Conservation (phyloP, 2,329 filamentous ascomycete genomes). For the Diaporthe vaccinii region DNA sequence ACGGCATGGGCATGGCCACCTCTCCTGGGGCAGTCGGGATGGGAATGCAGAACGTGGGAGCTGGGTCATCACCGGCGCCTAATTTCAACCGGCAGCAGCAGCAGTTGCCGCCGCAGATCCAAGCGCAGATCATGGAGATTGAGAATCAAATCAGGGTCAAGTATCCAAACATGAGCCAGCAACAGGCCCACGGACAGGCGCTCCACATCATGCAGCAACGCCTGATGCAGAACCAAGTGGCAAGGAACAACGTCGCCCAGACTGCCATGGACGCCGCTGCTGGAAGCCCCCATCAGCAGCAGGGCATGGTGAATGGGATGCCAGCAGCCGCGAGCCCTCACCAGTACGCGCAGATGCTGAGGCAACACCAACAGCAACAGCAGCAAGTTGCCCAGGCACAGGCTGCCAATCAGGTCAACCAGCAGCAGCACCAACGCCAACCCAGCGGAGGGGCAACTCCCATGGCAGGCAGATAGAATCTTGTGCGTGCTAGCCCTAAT, state of each 20-base stretch:
- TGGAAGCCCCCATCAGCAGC: slow-evolving; percentile 62
- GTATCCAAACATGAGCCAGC: slow-evolving; percentile 64
- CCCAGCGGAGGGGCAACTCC: slow-evolving; percentile 40
- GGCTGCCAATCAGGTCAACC: slow-evolving; percentile 48
- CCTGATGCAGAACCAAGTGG: slow-evolving; percentile 54
- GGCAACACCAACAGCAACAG: slow-evolving; percentile 65
- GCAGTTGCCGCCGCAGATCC: slow-evolving; percentile 61
- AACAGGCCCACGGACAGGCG: slow-evolving; percentile 65
- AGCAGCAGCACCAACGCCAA: slow-evolving; percentile 43
- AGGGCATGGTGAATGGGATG: slow-evolving; percentile 63
- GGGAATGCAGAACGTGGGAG: slow-evolving; percentile 61
- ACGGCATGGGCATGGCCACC: slow-evolving; percentile 58
- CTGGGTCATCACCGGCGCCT: slow-evolving; percentile 56
- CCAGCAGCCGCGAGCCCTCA: slow-evolving; percentile 66
- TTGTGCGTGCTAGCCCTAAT: too few relatives aligned
- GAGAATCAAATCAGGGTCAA: slow-evolving; percentile 66
- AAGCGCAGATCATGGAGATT: slow-evolving; percentile 64
- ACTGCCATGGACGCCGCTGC: slow-evolving; percentile 69
- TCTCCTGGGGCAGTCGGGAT: slow-evolving; percentile 58
- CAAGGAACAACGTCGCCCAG: slow-evolving; percentile 57
- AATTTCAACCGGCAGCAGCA: slow-evolving; percentile 47
- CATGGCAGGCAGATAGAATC: slow-evolving; percentile 30
- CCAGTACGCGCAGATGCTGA: slow-evolving; percentile 70
- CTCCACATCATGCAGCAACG: slow-evolving; percentile 58
- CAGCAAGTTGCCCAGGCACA: slow-evolving; percentile 48